phyloP scores from a whole-genome alignment of 345 rosid genomes.

The Passiflora organensis region DNA sequence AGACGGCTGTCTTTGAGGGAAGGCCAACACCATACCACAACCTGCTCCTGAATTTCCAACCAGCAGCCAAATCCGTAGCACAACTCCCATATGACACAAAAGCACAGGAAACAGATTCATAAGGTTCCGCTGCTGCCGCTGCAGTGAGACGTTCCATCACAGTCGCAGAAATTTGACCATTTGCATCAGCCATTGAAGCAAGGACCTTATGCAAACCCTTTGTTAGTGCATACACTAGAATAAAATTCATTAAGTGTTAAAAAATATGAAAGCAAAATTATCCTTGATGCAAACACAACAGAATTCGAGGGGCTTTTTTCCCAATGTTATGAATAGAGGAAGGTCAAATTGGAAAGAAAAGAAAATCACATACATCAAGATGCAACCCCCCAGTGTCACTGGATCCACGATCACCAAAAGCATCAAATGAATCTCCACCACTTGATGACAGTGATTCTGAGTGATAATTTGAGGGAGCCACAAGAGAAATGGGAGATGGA shows the following conservation, averaged over 20 bases:
- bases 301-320: neutral
- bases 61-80: slow-evolving; percentile 85
- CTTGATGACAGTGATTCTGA: slow-evolving; percentile 35
- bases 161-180: slow-evolving; percentile 82
- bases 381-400: slow-evolving; percentile 66
- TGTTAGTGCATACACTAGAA: slow-evolving; percentile 16
- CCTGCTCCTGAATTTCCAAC: slow-evolving; percentile 97
- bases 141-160: slow-evolving; percentile 96
- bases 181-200: slow-evolving; percentile 98
- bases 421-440: slow-evolving; percentile 52
- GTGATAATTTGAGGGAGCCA: slow-evolving; percentile 44
- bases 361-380: slow-evolving; percentile 62
- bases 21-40: slow-evolving; percentile 94
- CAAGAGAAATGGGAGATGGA: slow-evolving; percentile 73
- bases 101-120: slow-evolving; percentile 93
- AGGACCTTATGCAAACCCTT: slow-evolving; percentile 54
- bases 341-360: neutral
- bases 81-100: slow-evolving; percentile 98
- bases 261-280: slow-evolving; percentile 16
- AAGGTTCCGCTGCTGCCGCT: slow-evolving; percentile 97
- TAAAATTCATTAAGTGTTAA: slow-evolving; percentile 1
- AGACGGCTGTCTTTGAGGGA: slow-evolving; percentile 53
- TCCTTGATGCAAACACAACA: slow-evolving; percentile 6
- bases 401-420: slow-evolving; percentile 54
- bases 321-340: neutral